Evolutionary conservation across 495 filamentous ascomycete genomes (phyloP), one percentile per base, ranked within the genome.

Genomic region (Aspergillus nanangensis): DNA sequence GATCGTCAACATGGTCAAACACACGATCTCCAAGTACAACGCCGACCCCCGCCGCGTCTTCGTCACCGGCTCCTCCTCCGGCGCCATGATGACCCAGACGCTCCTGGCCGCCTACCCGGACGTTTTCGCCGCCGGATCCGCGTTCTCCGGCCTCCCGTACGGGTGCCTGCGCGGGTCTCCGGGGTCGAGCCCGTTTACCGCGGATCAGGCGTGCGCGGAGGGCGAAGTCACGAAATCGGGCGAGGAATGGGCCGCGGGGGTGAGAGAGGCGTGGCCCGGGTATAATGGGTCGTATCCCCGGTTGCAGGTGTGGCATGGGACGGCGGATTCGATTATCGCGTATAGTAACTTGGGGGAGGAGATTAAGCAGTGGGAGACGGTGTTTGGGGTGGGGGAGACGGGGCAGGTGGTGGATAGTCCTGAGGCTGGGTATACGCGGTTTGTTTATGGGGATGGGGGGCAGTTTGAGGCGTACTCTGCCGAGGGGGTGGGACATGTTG

Each of bases 81-180:
- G 78, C 10, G 25, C 45, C 22, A 44, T 48, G 29, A 37, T 45
- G 39, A 20, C 62, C 49, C 80, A 79, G 52, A 70, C 77, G 15
- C 44, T 82, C 48, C 76, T 68, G 2, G 78, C 70, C 5, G 70
- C 74, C 1, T 82, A 82, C 49, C 78, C 78, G 8, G 76, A 80
- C 25, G 57, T 80, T 1, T 81, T 80, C 50, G 62, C 67, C 31
- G 78, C 77, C 7, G 76, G 67, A 8, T 67, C 67, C 7, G 79
- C 65, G n/a, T 83, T 80, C 56, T 65, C 74, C 8, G 81, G 80
- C 14, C 76, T 84, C 0, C 65, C 80, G 3, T 78, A 74, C 31
- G 80, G 78, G 3, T 83, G 80, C 63, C 80, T 81, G 53, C 32
- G 40, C 4, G 47, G 47, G 3, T 44, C 40, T 4, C 47, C 47